These are phyloP conservation scores for Mycena epipterygia DNA, from an alignment of 768 basidiomycete genomes.

Conservation along the genomic window DNA sequence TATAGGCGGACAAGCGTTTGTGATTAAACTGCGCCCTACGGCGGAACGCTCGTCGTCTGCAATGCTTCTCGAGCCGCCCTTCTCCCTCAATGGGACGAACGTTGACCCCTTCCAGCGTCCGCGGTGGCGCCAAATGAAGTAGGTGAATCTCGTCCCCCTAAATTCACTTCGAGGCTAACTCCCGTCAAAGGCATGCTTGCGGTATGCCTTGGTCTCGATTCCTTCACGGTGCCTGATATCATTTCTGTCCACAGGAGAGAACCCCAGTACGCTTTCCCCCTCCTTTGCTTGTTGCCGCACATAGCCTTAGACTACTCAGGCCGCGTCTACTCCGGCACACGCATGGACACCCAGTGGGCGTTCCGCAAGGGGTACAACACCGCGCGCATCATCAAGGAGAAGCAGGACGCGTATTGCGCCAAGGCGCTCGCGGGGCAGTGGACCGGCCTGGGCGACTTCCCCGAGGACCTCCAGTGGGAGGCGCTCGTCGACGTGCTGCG, in stretches of 20 bases:
- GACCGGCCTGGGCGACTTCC: slow-evolving; percentile 65
- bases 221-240: not conserved
- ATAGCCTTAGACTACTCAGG: not conserved
- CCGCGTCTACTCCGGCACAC: slow-evolving; percentile 61
- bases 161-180: not conserved
- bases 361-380: slow-evolving; percentile 81
- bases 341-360: slow-evolving; percentile 77
- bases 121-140: slow-evolving; percentile 86
- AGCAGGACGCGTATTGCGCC: slow-evolving; percentile 77
- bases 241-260: slow-evolving; percentile 17
- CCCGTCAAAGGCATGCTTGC: slow-evolving; percentile 69
- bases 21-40: slow-evolving; percentile 83
- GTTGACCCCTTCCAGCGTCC: slow-evolving; percentile 46
- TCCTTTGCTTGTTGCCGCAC: not conserved
- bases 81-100: slow-evolving; percentile 58
- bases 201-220: slow-evolving; percentile 62
- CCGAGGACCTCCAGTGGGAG: slow-evolving; percentile 80
- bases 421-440: slow-evolving; percentile 62
- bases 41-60: slow-evolving; percentile 75
- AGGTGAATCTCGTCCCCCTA: slow-evolving; percentile 25
- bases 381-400: slow-evolving; percentile 73
- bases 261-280: slow-evolving; percentile 16
- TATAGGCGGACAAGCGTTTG: slow-evolving; percentile 76
- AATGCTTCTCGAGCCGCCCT: slow-evolving; percentile 82
- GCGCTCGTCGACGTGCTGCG: slow-evolving; percentile 78